Conservation (phyloP, 352 stramenopile species). For the Phytophthora pini region DNA sequence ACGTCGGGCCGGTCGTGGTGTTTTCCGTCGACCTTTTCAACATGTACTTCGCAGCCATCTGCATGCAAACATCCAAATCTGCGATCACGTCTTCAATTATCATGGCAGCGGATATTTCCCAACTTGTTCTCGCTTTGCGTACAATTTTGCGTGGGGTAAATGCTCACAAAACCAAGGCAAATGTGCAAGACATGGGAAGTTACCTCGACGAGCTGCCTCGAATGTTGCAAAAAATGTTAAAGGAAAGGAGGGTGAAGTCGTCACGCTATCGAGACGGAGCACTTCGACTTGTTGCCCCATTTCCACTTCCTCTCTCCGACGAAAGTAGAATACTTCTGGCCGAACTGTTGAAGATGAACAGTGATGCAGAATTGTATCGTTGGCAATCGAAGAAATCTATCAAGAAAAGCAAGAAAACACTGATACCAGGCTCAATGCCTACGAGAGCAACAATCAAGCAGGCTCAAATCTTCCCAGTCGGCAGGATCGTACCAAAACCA, state of each 20-base stretch:
- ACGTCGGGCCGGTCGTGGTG: conserved; percentile 4
- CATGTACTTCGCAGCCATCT: conserved; percentile 11
- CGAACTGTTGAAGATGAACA: conserved; percentile 5
- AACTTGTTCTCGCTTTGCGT: conserved; percentile 8
- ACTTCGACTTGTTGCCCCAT: conserved; percentile 12
- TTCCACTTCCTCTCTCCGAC: conserved; percentile 11
- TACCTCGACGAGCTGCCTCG: neutral
- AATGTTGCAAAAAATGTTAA: neutral
- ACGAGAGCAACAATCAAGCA: neutral
- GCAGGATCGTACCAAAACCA: neutral
- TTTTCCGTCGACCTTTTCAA: conserved; percentile 25
- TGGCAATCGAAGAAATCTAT: neutral
- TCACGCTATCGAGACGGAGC: neutral
- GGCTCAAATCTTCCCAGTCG: conserved; percentile 4
- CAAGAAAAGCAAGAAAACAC: neutral
- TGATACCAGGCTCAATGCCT: neutral
- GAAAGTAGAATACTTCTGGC: conserved; percentile 8
- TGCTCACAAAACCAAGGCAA: neutral
- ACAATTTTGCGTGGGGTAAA: neutral
- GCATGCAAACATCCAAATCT: conserved; percentile 1
- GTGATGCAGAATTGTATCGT: neutral
- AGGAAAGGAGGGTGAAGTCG: neutral
- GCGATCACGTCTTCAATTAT: conserved; percentile 8
- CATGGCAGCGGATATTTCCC: conserved; percentile 5
- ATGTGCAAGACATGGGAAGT: neutral